Percentiles rank a stretch among this genome's conserved stretches.
phyloP scores from a whole-genome alignment of 2,329 filamentous ascomycete genomes.

The Microascus cirrosus region DNA sequence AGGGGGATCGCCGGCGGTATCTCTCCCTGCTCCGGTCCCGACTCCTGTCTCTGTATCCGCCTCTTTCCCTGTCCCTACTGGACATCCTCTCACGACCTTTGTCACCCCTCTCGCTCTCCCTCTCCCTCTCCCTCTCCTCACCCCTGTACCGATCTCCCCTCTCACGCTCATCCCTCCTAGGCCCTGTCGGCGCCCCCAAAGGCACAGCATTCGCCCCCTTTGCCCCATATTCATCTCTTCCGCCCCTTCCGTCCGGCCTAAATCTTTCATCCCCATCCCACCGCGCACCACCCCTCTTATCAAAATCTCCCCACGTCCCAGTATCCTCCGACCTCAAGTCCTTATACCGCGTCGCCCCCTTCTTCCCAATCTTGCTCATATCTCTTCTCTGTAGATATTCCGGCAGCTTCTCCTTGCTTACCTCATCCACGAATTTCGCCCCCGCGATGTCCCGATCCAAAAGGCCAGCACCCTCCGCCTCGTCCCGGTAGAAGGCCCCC shows the following conservation, averaged over 20 bases:
- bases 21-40: neutral
- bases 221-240: constrained; percentile 17
- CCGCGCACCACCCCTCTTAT: constrained; percentile 28
- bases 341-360: constrained; percentile 80
- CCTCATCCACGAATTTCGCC: constrained; percentile 69
- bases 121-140: constrained; percentile 17
- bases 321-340: constrained; percentile 88
- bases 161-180: constrained; percentile 12
- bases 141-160: constrained; percentile 18
- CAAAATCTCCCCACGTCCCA: constrained; percentile 65
- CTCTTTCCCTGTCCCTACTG: neutral
- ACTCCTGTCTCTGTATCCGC: neutral
- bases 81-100: constrained; percentile 8
- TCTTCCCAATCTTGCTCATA: constrained; percentile 86
- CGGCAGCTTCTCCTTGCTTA: constrained; percentile 75
- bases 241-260: constrained; percentile 37
- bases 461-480: constrained; percentile 63
- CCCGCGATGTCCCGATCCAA: constrained; percentile 81
- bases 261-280: constrained; percentile 50
- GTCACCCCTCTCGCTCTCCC: constrained; percentile 22
- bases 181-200: constrained; percentile 39
- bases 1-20: constrained; percentile 24
- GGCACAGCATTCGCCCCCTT: constrained; percentile 63
- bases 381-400: constrained; percentile 89
- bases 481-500: constrained; percentile 88